Conservation (phyloP, 2,329 filamentous ascomycete species). For the Lasiodiplodia gonubiensis region DNA sequence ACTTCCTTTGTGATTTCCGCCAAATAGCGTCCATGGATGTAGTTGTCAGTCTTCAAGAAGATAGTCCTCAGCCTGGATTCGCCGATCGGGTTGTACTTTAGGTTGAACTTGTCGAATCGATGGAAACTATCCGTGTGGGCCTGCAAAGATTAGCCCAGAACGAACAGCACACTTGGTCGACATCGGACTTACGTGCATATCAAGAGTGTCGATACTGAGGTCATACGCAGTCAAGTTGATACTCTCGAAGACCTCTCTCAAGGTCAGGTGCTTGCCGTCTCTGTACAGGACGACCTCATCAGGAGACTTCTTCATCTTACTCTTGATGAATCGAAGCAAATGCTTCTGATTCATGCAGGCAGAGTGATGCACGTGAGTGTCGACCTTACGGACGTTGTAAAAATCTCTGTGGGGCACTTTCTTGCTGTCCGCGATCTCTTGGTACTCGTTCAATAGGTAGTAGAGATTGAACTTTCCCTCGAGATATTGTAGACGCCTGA, state of each 20-base stretch:
- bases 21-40: slow-evolving; percentile 92
- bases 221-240: slow-evolving; percentile 98
- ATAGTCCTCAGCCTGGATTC: slow-evolving; percentile 97
- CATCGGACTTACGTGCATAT: slow-evolving; percentile 84
- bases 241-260: slow-evolving; percentile 93
- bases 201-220: slow-evolving; percentile 94
- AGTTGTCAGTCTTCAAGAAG: slow-evolving; percentile 98
- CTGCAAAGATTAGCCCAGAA: slow-evolving; percentile 47
- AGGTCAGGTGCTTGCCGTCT: slow-evolving; percentile 88
- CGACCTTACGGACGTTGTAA: slow-evolving; percentile 98
- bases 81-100: slow-evolving; percentile 97
- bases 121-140: slow-evolving; percentile 98
- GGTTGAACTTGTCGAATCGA: slow-evolving; percentile 98
- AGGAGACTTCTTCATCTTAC: slow-evolving; percentile 98
- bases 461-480: slow-evolving; percentile 98
- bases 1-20: slow-evolving; percentile 99
- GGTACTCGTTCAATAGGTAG: slow-evolving; percentile 90
- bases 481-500: slow-evolving; percentile 89
- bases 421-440: slow-evolving; percentile 97
- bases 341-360: slow-evolving; percentile 99
- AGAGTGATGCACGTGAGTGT: slow-evolving; percentile 98
- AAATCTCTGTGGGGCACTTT: slow-evolving; percentile 97
- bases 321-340: slow-evolving; percentile 96
- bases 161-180: no score
- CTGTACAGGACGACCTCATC: slow-evolving; percentile 92